These are phyloP conservation scores for Fusarium drepaniforme DNA, from an alignment of 2,329 filamentous ascomycete species.

Conservation along the genomic window DNA sequence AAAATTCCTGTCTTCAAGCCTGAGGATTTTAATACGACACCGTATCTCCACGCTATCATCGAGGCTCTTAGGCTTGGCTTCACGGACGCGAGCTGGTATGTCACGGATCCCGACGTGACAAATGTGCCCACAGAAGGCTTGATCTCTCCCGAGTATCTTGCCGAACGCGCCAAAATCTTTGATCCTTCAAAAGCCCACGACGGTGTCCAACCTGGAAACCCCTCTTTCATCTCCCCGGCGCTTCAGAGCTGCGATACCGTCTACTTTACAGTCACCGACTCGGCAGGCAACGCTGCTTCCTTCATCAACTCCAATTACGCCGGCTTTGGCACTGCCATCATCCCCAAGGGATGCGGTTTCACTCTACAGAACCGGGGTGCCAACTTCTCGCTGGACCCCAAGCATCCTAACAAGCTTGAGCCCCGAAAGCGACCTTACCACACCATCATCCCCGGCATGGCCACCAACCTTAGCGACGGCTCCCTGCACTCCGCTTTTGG, in stretches of 20 bases:
- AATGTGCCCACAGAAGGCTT: conserved; percentile 78
- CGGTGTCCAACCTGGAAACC: conserved; percentile 73
- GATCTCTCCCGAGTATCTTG: conserved; percentile 80
- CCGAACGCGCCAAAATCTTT: conserved; percentile 73
- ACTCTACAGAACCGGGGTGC: conserved; percentile 93
- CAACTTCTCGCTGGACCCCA: conserved; percentile 80
- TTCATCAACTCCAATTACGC: conserved; percentile 98
- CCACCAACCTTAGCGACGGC: conserved; percentile 81
- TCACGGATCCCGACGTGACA: conserved; percentile 82
- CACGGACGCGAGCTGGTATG: conserved; percentile 89
- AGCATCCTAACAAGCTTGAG: conserved; percentile 84
- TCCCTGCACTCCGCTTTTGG: conserved; percentile 89
- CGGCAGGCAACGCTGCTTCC: conserved; percentile 87
- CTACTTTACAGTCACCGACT: conserved; percentile 89
- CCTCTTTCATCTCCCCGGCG: conserved; percentile 72
- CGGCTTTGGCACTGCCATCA: conserved; percentile 88
- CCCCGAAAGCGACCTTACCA: conserved; percentile 94
- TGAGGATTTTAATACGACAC: conserved; percentile 83
- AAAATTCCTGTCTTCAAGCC: conserved; percentile 78
- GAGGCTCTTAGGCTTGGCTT: conserved; percentile 92
- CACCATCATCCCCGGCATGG: conserved; percentile 94
- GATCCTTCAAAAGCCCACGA: conserved; percentile 69
- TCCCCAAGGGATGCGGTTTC: conserved; percentile 89
- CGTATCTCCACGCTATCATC: conserved; percentile 88
- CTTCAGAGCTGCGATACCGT: conserved; percentile 92